Evolutionary conservation across 345 rosid species (phyloP).

Genomic region (Citrus trifoliata): DNA sequence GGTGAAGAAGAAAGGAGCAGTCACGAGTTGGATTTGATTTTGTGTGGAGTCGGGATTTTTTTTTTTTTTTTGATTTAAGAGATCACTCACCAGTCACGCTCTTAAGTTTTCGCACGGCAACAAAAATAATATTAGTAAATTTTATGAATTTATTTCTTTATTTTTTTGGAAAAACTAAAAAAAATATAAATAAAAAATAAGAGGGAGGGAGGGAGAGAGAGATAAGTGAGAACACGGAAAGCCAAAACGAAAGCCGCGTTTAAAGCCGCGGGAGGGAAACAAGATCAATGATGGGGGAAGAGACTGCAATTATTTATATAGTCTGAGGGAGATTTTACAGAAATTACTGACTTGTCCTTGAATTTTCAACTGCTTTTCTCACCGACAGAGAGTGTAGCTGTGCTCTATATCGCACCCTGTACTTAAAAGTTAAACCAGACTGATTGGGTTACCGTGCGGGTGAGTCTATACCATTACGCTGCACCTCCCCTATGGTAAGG

Average conservation of each 20-base stretch:
- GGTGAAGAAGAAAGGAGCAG: neutral
- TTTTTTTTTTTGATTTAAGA: neutral
- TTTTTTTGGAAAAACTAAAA: too few species aligned
- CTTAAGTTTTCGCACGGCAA: neutral
- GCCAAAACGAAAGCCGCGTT: slow-evolving; percentile 58
- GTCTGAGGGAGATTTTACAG: too few species aligned
- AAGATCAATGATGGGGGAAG: neutral
- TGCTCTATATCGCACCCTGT: neutral
- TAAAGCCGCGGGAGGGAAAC: slow-evolving; percentile 41
- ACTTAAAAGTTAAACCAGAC: neutral
- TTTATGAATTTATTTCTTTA: neutral
- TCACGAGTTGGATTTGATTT: slow-evolving; percentile 7
- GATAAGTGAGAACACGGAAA: neutral
- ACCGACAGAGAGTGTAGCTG: slow-evolving; percentile 24
- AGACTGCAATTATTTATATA: neutral
- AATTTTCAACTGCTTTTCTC: neutral
- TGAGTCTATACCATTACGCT: neutral
- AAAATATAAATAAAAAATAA: neutral
- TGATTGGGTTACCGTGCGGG: neutral
- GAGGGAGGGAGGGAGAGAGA: neutral
- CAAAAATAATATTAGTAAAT: neutral
- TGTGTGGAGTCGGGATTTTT: neutral
- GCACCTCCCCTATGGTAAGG: neutral
- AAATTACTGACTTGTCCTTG: slow-evolving; percentile 17
- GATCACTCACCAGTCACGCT: slow-evolving; percentile 8